These are phyloP conservation scores for Diversispora epigaea DNA, from an alignment of 192 early-diverging fungal genomes.

Conservation along the genomic window DNA sequence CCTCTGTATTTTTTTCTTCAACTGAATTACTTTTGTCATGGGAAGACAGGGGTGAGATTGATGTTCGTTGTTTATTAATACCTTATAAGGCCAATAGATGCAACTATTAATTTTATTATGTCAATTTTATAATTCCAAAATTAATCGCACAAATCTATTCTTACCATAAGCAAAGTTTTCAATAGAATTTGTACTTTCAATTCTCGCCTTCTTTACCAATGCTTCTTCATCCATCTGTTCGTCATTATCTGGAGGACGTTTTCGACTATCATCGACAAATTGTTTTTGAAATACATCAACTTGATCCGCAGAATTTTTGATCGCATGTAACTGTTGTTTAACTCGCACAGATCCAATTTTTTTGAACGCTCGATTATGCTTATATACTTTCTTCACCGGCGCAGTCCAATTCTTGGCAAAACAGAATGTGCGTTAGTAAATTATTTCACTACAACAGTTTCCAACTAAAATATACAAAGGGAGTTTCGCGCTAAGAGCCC, in stretches of 20 bases:
- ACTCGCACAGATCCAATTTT: too few species aligned
- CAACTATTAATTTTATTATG: constrained; percentile 11
- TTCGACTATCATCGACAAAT: constrained; percentile 12
- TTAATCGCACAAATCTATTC: background rate
- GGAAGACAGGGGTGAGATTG: background rate
- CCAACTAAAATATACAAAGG: constrained; percentile 15
- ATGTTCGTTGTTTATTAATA: background rate
- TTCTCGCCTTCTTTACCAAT: too few species aligned
- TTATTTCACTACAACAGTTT: background rate
- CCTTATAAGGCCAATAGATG: constrained; percentile 2
- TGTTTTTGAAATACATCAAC: background rate
- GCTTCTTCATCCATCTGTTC: background rate
- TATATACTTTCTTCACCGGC: background rate
- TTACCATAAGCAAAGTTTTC: constrained; percentile 2
- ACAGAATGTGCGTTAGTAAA: constrained; percentile 6
- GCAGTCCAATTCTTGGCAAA: background rate
- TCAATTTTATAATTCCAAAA: too few species aligned
- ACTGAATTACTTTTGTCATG: too few species aligned
- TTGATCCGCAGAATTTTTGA: too few species aligned
- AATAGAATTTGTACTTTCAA: background rate
- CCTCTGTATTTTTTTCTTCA: background rate
- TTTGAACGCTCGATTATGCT: too few species aligned
- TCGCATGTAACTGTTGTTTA: too few species aligned
- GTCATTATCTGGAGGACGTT: background rate
- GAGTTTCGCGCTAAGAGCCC: background rate